Conservation (phyloP, 2,329 filamentous ascomycete genomes). For the Fusarium metavorans region DNA sequence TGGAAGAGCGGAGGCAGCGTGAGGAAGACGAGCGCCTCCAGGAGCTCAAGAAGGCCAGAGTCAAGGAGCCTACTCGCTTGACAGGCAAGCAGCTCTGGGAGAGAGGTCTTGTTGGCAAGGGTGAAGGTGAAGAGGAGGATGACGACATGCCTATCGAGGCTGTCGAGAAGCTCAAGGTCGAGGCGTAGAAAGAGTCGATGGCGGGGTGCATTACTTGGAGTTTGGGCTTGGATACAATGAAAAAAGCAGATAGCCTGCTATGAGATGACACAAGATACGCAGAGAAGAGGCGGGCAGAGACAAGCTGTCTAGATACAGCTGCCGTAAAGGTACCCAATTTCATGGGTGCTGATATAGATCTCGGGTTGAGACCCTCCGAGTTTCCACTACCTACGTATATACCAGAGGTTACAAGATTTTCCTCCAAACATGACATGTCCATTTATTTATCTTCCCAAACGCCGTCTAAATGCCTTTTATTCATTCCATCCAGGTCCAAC, state of each 20-base stretch:
- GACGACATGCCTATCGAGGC: conserved; percentile 73
- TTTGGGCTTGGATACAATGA: conserved; percentile 39
- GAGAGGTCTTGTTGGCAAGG: conserved; percentile 75
- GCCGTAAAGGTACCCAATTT: conserved; percentile 14
- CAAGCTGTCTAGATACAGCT: background rate
- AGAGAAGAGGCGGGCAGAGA: conserved; percentile 2
- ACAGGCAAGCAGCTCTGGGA: conserved; percentile 85
- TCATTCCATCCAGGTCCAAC: conserved; percentile 23
- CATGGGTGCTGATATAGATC: conserved; percentile 37
- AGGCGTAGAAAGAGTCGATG: conserved; percentile 52
- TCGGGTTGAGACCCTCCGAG: conserved; percentile 29
- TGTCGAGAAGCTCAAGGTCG: conserved; percentile 79
- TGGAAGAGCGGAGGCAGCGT: conserved; percentile 76
- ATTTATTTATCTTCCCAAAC: conserved; percentile 42
- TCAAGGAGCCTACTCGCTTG: conserved; percentile 79
- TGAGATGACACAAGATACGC: conserved; percentile 18
- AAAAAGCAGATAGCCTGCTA: conserved; percentile 24
- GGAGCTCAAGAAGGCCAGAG: conserved; percentile 82
- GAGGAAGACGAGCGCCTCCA: conserved; percentile 83
- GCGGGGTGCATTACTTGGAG: conserved; percentile 43
- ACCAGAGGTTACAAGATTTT: conserved; percentile 30
- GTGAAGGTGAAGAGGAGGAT: conserved; percentile 67
- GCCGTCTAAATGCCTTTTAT: conserved; percentile 40
- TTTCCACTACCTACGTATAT: conserved; percentile 30
- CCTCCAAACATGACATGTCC: conserved; percentile 33